Conservation (phyloP, 108 stramenopile genomes). For the Skeletonema tropicum region DNA sequence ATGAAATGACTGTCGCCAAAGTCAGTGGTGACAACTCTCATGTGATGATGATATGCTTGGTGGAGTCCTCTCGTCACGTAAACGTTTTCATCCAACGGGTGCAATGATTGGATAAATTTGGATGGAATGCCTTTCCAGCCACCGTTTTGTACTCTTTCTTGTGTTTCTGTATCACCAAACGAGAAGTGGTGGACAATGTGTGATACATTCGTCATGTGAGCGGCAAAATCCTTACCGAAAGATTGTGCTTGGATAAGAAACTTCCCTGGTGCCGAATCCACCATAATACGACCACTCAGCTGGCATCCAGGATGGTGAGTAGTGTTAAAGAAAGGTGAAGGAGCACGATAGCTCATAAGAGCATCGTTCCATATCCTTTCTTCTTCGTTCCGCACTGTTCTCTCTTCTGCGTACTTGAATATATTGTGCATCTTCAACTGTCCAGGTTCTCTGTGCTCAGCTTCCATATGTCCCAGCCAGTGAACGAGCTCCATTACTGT, state of each 20-base stretch:
- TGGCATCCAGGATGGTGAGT: conserved; percentile 86
- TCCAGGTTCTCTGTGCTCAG: conserved; percentile 53
- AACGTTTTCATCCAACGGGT: conserved; percentile 82
- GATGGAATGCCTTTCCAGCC: conserved; percentile 28
- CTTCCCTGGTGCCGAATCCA: conserved; percentile 95
- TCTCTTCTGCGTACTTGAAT: conserved; percentile 42
- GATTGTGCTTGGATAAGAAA: conserved; percentile 92
- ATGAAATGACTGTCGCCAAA: conserved; percentile 37
- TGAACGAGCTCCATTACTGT: conserved; percentile 78
- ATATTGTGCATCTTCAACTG: conserved; percentile 39
- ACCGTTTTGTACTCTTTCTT: conserved; percentile 12
- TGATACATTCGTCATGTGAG: conserved; percentile 88
- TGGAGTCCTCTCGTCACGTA: conserved; percentile 80
- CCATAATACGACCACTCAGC: conserved; percentile 65
- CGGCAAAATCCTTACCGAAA: conserved; percentile 80
- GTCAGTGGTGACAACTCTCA: conserved; percentile 88
- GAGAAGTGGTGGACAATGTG: conserved; percentile 88
- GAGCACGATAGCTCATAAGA: conserved; percentile 45
- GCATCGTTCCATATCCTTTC: conserved; percentile 67
- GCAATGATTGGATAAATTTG: conserved; percentile 52
- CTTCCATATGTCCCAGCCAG: conserved; percentile 59
- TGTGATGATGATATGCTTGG: conserved; percentile 94
- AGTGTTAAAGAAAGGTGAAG: conserved; percentile 35
- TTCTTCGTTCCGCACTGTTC: conserved; percentile 53
- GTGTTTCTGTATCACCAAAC: conserved; percentile 70